These are phyloP conservation scores for Fusarium goolgardi DNA, from an alignment of 2,329 filamentous ascomycete species.

Conservation along the genomic window DNA sequence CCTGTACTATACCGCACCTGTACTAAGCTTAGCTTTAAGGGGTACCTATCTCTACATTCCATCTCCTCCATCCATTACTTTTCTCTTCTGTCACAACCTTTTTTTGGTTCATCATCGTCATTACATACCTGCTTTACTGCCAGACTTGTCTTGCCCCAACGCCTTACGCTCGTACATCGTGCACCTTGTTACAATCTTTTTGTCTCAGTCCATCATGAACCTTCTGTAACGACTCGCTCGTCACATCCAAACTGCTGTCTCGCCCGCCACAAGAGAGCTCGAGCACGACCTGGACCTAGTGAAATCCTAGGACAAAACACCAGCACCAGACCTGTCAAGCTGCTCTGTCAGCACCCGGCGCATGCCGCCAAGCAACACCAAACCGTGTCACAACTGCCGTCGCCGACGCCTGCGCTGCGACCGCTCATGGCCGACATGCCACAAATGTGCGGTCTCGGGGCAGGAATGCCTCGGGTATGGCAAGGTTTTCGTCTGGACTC, in stretches of 20 bases:
- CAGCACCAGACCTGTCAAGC: constrained; percentile 32
- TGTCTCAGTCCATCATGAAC: constrained; percentile 39
- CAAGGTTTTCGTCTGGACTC: constrained; percentile 69
- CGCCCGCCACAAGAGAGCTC: constrained; percentile 34
- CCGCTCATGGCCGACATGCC: constrained; percentile 67
- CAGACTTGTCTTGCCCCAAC: constrained; percentile 12
- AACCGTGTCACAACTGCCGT: constrained; percentile 71
- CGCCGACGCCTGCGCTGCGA: constrained; percentile 71
- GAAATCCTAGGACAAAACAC: constrained; percentile 24
- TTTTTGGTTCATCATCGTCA: constrained; percentile 22
- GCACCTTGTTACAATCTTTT: constrained; percentile 15
- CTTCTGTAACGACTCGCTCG: constrained; percentile 38
- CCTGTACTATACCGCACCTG: background rate
- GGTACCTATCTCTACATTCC: constrained; percentile 33
- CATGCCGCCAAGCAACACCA: constrained; percentile 54
- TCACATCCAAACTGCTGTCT: constrained; percentile 38
- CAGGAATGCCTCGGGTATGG: constrained; percentile 72
- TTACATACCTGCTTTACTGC: background rate
- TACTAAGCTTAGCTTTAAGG: constrained; percentile 20
- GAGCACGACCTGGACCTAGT: constrained; percentile 37
- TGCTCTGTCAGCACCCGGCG: constrained; percentile 47
- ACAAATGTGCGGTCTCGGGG: constrained; percentile 67
- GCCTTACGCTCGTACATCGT: background rate
- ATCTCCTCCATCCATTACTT: constrained; percentile 18
- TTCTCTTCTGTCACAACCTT: constrained; percentile 22